These are phyloP conservation scores for Periconia sp. DNA, from an alignment of 2,329 filamentous ascomycete species.

Conservation along the genomic window DNA sequence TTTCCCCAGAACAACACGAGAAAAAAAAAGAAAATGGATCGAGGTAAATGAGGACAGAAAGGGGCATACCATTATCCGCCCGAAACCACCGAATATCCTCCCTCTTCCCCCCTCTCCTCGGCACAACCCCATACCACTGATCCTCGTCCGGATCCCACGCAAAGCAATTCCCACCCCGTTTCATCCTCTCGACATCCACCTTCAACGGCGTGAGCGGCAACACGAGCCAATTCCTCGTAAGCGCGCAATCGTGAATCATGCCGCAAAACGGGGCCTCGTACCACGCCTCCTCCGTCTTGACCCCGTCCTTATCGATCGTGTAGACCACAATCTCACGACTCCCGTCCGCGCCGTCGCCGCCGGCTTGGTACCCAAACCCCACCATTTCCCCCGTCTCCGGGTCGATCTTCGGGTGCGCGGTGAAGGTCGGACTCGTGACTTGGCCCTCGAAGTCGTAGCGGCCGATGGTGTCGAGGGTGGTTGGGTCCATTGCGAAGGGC, in stretches of 20 bases:
- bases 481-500: constrained; percentile 45
- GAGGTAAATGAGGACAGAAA: too few relatives aligned
- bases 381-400: constrained; percentile 47
- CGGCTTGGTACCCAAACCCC: constrained; percentile 46
- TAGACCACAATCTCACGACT: constrained; percentile 45
- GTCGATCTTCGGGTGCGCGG: constrained; percentile 50
- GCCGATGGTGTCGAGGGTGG: constrained; percentile 44
- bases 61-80: constrained; percentile 51
- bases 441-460: constrained; percentile 46
- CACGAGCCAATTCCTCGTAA: constrained; percentile 44
- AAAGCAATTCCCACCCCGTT: constrained; percentile 44
- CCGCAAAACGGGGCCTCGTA: constrained; percentile 43
- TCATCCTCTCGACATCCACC: constrained; percentile 37
- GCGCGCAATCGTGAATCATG: constrained; percentile 45
- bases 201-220: constrained; percentile 44
- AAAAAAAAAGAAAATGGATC: too few relatives aligned
- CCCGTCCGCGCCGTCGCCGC: constrained; percentile 36
- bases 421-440: constrained; percentile 44
- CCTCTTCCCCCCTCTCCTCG: constrained; percentile 51
- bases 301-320: constrained; percentile 42
- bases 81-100: constrained; percentile 58
- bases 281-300: constrained; percentile 45
- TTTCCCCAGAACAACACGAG: too few relatives aligned
- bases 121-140: constrained; percentile 58
- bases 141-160: constrained; percentile 54